A percentile compares a stretch with the other conserved stretches of the same genome.
phyloP scores from a whole-genome alignment of 176 grass and related monocot genomes.

The Leersia perrieri region DNA sequence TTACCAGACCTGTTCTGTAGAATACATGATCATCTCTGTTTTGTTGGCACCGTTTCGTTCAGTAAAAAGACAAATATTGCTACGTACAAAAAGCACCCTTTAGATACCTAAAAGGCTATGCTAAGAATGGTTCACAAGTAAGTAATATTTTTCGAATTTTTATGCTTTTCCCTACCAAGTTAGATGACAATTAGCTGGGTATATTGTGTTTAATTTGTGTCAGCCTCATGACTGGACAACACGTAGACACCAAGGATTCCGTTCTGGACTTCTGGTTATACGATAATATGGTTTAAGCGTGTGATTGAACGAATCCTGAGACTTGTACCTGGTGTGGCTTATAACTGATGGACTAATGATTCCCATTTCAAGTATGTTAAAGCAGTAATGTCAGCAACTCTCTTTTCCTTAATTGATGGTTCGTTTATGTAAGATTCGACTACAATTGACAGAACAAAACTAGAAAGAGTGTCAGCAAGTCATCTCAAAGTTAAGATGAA shows the following conservation, averaged over 20 bases:
- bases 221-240: constrained; percentile 24
- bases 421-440: background rate
- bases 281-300: background rate
- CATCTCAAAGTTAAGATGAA: background rate
- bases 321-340: background rate
- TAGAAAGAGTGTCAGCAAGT: background rate
- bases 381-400: background rate
- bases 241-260: constrained; percentile 2
- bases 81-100: constrained; percentile 9
- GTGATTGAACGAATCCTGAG: constrained; percentile 19
- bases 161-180: background rate
- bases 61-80: constrained; percentile 11
- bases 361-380: background rate
- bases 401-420: background rate
- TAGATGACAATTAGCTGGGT: background rate
- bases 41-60: constrained; percentile 5
- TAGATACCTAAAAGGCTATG: constrained; percentile 14
- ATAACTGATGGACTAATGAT: background rate
- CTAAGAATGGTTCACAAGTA: background rate
- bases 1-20: background rate
- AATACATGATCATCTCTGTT: background rate
- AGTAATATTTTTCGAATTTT: background rate
- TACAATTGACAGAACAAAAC: background rate
- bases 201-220: constrained; percentile 12
- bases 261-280: background rate